Base-by-base conservation (phyloP, 2,329 filamentous ascomycete genomes). In the Stachybotrys chlorohalonatus region DNA sequence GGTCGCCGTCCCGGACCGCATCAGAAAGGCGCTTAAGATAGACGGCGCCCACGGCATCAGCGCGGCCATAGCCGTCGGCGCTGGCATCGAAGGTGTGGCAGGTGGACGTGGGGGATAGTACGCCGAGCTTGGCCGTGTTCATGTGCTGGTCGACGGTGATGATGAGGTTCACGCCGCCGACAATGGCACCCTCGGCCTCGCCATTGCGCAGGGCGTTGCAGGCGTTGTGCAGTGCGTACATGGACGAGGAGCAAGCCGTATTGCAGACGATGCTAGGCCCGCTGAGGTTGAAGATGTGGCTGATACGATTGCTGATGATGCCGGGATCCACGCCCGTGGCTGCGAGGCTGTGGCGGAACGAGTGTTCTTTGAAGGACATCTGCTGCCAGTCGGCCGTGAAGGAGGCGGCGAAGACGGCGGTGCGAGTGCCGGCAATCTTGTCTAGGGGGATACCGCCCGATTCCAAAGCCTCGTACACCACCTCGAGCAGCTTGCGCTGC, bases 391-490 rank as follows among this genome's bases (percentile, higher is more conserved):
- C 50, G 31, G 50, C 50, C 5, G 50, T 52, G 50, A 52, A 52
- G 50, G 11, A n/a, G 32, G 50, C 50, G n/a, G 50, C 50, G 32
- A 52, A 52, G 31, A 52, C 50, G 36, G 50, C 50, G 30, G 52
- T 53, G n/a, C 42, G 42, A 5, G 42, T n/a, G 24, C 52, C 52
- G 11, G 52, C 31, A 24, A 53, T 52, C 3, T 55, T 17, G 1
- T 67, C 61, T 11, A 70, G 52, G 1, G 63, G 54, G 1, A 66
- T 31, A 24, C 70, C 70, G 1, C 62, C 65, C 5, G 61, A 63
- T 39, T 67, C 68, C 2, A 80, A 56, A 1, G 70, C 68, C 55
- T 74, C 71, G 50, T 68, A 72, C 11, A 62, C 62, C 0, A 72
- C 66, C 52, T 74, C 68, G 8, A 71, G 64, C 36, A 70, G 59